Evolutionary conservation across 495 filamentous ascomycete genomes (phyloP).

Genomic region (Neurospora sp.): DNA sequence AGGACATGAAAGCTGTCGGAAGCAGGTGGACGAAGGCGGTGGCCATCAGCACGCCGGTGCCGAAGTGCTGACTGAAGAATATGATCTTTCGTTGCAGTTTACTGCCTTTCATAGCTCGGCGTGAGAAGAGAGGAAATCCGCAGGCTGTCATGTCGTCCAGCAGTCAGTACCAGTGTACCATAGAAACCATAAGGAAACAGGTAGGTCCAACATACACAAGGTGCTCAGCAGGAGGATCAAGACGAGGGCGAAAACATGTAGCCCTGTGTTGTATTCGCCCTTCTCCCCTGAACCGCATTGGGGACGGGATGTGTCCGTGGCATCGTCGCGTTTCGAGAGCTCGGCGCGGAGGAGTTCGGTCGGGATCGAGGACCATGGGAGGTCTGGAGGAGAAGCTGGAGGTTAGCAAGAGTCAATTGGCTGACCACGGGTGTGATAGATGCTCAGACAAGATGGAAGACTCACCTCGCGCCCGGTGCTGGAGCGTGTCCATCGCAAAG

Average conservation of each 20-base stretch:
- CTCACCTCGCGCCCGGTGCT: constrained; percentile 9
- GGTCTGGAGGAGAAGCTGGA: constrained; percentile 6
- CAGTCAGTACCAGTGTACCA: background rate
- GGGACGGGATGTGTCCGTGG: constrained; percentile 31
- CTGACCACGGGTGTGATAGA: background rate
- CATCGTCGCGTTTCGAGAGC: constrained; percentile 33
- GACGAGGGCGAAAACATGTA: constrained; percentile 71
- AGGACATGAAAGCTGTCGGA: constrained; percentile 70
- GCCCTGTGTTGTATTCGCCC: constrained; percentile 53
- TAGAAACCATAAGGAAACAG: background rate
- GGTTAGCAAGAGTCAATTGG: constrained; percentile 3
- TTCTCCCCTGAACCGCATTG: constrained; percentile 51
- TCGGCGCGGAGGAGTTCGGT: constrained; percentile 43
- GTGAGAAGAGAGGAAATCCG: constrained; percentile 48
- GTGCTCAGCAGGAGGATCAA: constrained; percentile 64
- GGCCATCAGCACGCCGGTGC: constrained; percentile 76
- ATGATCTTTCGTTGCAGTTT: constrained; percentile 41
- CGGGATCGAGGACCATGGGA: constrained; percentile 38
- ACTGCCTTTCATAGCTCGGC: constrained; percentile 34
- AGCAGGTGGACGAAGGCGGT: constrained; percentile 85
- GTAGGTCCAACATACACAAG: constrained; percentile 41
- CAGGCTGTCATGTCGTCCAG: constrained; percentile 34
- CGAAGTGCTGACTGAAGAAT: constrained; percentile 74
- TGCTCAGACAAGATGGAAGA: background rate
- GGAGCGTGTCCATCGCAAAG: constrained; percentile 9